Percentiles rank a stretch among this genome's conserved stretches.
phyloP scores from a whole-genome alignment of 768 basidiomycete genomes.

The Podaxis sp. region DNA sequence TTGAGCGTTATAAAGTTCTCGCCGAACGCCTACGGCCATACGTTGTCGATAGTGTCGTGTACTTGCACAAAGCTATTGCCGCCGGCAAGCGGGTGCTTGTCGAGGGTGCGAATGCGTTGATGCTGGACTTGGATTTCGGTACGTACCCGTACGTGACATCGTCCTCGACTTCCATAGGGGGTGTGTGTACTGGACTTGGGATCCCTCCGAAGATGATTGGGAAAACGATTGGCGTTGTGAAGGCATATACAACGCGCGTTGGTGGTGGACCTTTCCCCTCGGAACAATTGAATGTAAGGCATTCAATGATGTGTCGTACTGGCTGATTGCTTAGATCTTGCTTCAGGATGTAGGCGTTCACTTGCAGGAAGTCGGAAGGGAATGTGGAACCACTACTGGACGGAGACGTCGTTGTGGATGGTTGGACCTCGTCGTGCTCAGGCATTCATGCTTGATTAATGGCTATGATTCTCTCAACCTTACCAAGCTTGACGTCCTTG shows the following conservation, averaged over 20 bases:
- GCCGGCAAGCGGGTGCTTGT: slow-evolving; percentile 80
- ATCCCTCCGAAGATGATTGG: slow-evolving; percentile 88
- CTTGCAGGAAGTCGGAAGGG: slow-evolving; percentile 89
- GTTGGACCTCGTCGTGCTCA: slow-evolving; percentile 95
- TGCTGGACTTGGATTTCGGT: slow-evolving; percentile 98
- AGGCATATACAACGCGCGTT: slow-evolving; percentile 97
- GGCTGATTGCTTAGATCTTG: not conserved
- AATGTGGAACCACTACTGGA: slow-evolving; percentile 92
- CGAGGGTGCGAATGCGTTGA: slow-evolving; percentile 96
- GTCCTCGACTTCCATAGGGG: slow-evolving; percentile 89
- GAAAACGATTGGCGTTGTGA: slow-evolving; percentile 88
- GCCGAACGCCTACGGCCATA: slow-evolving; percentile 83
- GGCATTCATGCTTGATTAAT: slow-evolving; percentile 90
- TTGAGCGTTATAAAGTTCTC: slow-evolving; percentile 83
- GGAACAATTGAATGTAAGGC: slow-evolving; percentile 82
- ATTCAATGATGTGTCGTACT: not conserved
- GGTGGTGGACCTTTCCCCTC: slow-evolving; percentile 99
- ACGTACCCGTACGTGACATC: slow-evolving; percentile 99
- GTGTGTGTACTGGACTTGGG: slow-evolving; percentile 96
- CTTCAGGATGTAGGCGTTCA: slow-evolving; percentile 74
- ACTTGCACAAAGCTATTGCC: slow-evolving; percentile 76
- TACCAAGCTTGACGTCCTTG: slow-evolving; percentile 94
- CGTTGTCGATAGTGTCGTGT: slow-evolving; percentile 84
- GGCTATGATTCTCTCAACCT: slow-evolving; percentile 93
- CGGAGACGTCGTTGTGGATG: slow-evolving; percentile 92